These are phyloP conservation scores for Neofusicoccum ribis DNA, from an alignment of 2,329 filamentous ascomycete genomes.

Conservation along the genomic window DNA sequence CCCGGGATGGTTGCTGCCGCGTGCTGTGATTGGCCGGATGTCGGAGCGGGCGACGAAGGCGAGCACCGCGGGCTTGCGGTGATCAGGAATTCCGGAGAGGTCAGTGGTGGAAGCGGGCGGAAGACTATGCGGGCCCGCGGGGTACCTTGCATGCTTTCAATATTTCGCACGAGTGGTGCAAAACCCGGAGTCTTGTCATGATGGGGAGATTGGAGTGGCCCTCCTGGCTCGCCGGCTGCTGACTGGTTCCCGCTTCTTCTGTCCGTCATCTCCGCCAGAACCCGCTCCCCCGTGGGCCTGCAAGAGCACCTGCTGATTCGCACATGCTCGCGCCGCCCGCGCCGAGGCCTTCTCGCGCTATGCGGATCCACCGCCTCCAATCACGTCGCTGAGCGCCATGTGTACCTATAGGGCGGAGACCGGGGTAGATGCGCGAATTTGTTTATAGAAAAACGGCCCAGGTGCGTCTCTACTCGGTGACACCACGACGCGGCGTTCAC, in stretches of 20 bases:
- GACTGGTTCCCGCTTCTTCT: background rate
- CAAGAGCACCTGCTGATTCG: background rate
- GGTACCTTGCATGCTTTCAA: conserved; percentile 6
- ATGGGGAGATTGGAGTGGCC: background rate
- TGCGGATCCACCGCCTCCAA: background rate
- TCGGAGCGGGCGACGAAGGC: background rate
- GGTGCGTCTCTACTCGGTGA: no score
- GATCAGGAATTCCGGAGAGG: background rate
- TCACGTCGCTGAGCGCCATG: background rate
- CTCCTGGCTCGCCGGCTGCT: background rate
- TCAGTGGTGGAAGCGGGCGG: background rate
- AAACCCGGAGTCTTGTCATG: background rate
- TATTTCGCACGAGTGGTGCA: background rate
- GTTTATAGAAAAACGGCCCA: background rate
- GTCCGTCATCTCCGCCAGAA: conserved; percentile 8
- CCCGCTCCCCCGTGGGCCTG: background rate
- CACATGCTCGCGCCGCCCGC: background rate
- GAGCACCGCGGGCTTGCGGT: background rate
- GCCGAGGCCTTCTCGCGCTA: background rate
- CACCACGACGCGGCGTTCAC: background rate
- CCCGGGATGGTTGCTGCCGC: background rate
- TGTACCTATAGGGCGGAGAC: background rate
- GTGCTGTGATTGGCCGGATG: background rate
- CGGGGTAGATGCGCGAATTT: background rate
- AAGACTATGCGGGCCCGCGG: background rate